Conservation (phyloP, 495 filamentous ascomycete genomes). For the Daldinia caldariorum region DNA sequence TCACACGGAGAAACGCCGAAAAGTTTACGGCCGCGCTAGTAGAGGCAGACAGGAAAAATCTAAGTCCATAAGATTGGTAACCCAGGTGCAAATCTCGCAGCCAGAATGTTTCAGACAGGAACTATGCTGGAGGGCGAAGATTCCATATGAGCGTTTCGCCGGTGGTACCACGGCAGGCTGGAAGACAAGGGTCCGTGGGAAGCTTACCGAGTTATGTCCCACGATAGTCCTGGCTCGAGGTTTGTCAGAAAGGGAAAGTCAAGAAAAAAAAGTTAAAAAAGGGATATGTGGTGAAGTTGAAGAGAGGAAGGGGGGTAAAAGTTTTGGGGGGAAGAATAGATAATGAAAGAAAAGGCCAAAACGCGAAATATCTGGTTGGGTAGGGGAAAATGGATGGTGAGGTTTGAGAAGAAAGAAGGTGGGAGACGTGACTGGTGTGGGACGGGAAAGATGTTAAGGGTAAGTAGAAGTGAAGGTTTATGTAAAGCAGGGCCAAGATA, state of each 20-base stretch:
- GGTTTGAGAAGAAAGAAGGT: constrained; percentile 40
- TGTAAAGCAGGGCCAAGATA: constrained; percentile 46
- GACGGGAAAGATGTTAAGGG: constrained; percentile 44
- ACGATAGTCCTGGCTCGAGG: constrained; percentile 32
- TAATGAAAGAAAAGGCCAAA: constrained; percentile 22
- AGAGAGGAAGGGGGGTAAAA: not conserved
- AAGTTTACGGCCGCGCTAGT: constrained; percentile 44
- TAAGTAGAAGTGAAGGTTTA: constrained; percentile 47
- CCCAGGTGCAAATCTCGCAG: constrained; percentile 43
- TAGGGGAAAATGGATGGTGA: constrained; percentile 26
- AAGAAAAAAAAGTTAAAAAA: not conserved
- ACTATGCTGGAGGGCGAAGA: constrained; percentile 31
- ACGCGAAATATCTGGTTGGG: constrained; percentile 15
- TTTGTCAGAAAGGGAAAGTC: constrained; percentile 16
- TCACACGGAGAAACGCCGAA: constrained; percentile 49
- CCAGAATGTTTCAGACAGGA: constrained; percentile 42
- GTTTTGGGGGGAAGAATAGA: constrained; percentile 9
- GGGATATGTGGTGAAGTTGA: constrained; percentile 21
- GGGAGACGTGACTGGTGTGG: constrained; percentile 49
- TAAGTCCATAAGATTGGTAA: constrained; percentile 45
- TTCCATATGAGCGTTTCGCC: constrained; percentile 44
- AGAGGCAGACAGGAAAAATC: constrained; percentile 32
- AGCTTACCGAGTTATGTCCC: constrained; percentile 44
- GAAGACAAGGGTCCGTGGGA: constrained; percentile 40
- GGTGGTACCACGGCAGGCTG: constrained; percentile 42